Percentiles rank a stretch among this genome's conserved stretches.
Conservation (phyloP, 768 basidiomycete genomes). For the Boletus fagicola region DNA sequence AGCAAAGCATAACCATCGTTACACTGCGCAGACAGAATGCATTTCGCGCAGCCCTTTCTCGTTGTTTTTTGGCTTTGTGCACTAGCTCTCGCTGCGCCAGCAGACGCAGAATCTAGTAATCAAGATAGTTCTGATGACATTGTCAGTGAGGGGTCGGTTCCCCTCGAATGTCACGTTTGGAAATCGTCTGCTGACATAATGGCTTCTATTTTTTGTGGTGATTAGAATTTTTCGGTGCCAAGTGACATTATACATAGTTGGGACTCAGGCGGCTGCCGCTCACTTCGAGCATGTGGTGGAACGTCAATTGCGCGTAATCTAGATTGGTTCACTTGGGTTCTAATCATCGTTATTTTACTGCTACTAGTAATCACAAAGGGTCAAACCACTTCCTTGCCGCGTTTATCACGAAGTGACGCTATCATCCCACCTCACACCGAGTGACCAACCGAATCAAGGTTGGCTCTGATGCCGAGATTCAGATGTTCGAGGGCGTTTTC, state of each 20-base stretch:
- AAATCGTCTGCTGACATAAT: not conserved
- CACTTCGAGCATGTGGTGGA: not conserved
- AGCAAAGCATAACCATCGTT: no score
- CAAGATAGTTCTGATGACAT: not conserved
- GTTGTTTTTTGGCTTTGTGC: no score
- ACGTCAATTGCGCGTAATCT: not conserved
- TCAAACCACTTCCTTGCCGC: no score
- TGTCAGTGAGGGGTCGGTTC: not conserved
- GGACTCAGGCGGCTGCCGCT: no score
- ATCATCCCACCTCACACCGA: not conserved
- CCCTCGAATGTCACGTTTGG: no score
- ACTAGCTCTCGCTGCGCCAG: no score
- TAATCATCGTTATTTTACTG: not conserved
- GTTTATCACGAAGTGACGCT: no score
- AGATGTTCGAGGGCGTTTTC: constrained; percentile 41
- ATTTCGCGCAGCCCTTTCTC: no score
- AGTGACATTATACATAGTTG: not conserved
- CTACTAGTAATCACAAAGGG: no score
- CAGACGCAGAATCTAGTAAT: not conserved
- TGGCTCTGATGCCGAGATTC: not conserved
- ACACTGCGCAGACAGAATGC: no score
- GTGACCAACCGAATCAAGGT: not conserved
- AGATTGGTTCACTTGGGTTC: not conserved
- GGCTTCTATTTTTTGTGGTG: not conserved
- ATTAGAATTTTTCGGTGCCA: not conserved